Evolutionary conservation across 768 basidiomycete genomes (phyloP).

Genomic region (Solioccasus polychromus): DNA sequence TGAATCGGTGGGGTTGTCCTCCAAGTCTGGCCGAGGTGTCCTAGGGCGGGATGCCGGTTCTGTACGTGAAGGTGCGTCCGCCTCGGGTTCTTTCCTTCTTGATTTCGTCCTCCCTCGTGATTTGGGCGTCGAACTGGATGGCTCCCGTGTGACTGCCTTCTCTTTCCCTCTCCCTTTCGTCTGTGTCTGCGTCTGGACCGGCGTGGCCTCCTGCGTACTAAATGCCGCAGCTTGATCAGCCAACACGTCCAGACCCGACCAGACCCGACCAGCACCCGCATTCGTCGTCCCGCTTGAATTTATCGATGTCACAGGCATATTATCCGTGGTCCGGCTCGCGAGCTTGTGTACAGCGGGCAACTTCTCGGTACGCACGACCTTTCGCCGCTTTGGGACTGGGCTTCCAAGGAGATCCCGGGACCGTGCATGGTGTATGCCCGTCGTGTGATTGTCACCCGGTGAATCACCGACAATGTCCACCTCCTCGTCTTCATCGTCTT

Average conservation of each 20-base stretch:
- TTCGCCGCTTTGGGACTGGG: slow-evolving; percentile 41
- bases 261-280: slow-evolving; percentile 28
- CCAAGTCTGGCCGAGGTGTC: slow-evolving; percentile 17
- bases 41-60: slow-evolving; percentile 9
- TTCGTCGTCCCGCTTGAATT: background rate
- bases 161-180: slow-evolving; percentile 24
- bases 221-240: slow-evolving; percentile 70
- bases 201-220: slow-evolving; percentile 33
- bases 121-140: slow-evolving; percentile 2
- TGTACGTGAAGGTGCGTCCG: slow-evolving; percentile 2
- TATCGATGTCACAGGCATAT: background rate
- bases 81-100: slow-evolving; percentile 5
- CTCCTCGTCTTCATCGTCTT: slow-evolving; percentile 30
- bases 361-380: slow-evolving; percentile 16
- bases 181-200: background rate
- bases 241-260: slow-evolving; percentile 66
- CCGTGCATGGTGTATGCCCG: slow-evolving; percentile 29
- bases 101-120: slow-evolving; percentile 11
- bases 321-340: background rate
- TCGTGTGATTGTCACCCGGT: slow-evolving; percentile 14
- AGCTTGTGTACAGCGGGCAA: slow-evolving; percentile 5
- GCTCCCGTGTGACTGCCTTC: slow-evolving; percentile 6
- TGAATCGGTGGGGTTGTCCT: background rate
- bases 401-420: slow-evolving; percentile 27
- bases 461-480: slow-evolving; percentile 22